A percentile compares a stretch with the other conserved stretches of the same genome.
phyloP scores from a whole-genome alignment of 805 yeast species.

The Lipomyces sp. region DNA sequence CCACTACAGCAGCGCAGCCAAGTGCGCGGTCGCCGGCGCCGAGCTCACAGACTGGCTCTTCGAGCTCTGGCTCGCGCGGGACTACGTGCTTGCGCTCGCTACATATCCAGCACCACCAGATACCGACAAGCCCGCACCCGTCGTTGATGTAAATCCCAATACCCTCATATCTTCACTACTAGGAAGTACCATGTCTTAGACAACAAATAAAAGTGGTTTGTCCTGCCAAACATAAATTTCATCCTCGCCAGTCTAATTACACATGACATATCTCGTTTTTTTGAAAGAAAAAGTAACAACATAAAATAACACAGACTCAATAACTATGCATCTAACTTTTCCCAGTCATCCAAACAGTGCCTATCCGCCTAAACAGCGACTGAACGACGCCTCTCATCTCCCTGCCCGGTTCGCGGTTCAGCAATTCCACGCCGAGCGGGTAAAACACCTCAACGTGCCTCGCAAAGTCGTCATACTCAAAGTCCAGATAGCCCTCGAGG shows the following conservation, averaged over 20 bases:
- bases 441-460: constrained; percentile 34
- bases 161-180: background rate
- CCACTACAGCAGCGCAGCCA: too few relatives aligned
- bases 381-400: constrained; percentile 40
- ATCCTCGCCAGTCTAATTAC: too few relatives aligned
- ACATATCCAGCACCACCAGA: too few relatives aligned
- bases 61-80: too few relatives aligned
- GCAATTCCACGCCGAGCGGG: constrained; percentile 35
- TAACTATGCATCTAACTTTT: constrained; percentile 11
- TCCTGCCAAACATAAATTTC: too few relatives aligned
- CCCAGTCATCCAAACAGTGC: constrained; percentile 46
- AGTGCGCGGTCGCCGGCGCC: too few relatives aligned
- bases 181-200: background rate
- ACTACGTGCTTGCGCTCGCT: too few relatives aligned
- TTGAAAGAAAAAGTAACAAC: too few relatives aligned
- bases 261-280: too few relatives aligned
- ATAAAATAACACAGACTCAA: too few relatives aligned
- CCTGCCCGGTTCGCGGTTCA: constrained; percentile 39
- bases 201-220: background rate
- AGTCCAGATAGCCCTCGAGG: constrained; percentile 71
- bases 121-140: background rate
- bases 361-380: constrained; percentile 44
- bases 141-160: background rate
- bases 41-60: too few relatives aligned
- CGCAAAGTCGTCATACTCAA: constrained; percentile 55